A percentile compares a stretch with the other conserved stretches of the same genome.
Evolutionary conservation across 768 basidiomycete genomes (phyloP).

Genomic region (Sporobolomyces roseus): DNA sequence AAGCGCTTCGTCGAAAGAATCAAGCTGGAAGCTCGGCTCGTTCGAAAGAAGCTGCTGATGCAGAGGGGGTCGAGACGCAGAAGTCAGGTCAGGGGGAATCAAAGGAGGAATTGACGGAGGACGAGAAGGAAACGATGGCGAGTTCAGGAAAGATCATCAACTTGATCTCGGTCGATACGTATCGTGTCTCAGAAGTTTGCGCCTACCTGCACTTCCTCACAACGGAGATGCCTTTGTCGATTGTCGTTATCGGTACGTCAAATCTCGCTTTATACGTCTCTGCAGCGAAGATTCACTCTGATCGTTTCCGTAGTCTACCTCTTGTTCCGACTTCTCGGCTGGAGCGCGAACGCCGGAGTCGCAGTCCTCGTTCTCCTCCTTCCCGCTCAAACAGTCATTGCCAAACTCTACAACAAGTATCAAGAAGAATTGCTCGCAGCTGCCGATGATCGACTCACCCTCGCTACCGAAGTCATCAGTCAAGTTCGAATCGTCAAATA

Average conservation of each 20-base stretch:
- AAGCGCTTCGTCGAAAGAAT: slow-evolving; percentile 51
- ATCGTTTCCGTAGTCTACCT: too few relatives aligned
- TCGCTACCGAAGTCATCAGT: slow-evolving; percentile 51
- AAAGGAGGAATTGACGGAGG: slow-evolving; percentile 23
- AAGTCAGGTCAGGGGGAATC: background rate
- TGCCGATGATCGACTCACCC: slow-evolving; percentile 50
- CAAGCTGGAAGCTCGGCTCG: slow-evolving; percentile 44
- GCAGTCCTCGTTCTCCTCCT: slow-evolving; percentile 38
- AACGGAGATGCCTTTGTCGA: slow-evolving; percentile 33
- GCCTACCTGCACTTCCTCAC: slow-evolving; percentile 43
- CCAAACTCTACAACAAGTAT: slow-evolving; percentile 41
- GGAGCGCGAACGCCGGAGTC: slow-evolving; percentile 43
- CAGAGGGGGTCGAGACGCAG: too few relatives aligned
- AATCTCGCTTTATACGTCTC: too few relatives aligned
- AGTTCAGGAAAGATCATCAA: slow-evolving; percentile 45
- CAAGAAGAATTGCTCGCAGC: slow-evolving; percentile 48
- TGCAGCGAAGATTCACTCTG: too few relatives aligned
- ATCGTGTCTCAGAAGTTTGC: slow-evolving; percentile 17
- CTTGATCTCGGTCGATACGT: slow-evolving; percentile 44
- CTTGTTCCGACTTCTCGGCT: slow-evolving; percentile 39
- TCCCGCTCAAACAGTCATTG: slow-evolving; percentile 39
- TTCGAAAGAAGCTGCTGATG: background rate
- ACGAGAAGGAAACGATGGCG: slow-evolving; percentile 29
- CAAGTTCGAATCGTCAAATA: slow-evolving; percentile 51
- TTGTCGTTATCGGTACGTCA: slow-evolving; percentile 37